Conservation (phyloP, 768 basidiomycete genomes). For the Ramaria rubella region DNA sequence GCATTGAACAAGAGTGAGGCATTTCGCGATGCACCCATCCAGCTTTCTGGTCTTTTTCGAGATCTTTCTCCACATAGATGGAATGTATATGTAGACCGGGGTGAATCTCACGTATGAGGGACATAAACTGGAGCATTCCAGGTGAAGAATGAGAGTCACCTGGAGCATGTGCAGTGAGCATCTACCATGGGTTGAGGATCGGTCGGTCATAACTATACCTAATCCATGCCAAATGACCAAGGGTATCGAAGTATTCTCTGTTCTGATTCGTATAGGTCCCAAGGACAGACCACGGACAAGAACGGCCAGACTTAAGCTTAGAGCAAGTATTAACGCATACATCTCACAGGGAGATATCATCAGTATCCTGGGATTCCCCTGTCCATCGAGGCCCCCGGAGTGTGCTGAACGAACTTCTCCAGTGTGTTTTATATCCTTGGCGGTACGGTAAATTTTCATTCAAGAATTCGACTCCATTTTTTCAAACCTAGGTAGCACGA, state of each 20-base stretch:
- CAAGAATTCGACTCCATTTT: too few species aligned
- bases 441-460: too few species aligned
- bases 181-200: not conserved
- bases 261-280: not conserved
- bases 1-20: slow-evolving; percentile 8
- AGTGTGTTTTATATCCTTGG: too few species aligned
- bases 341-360: not conserved
- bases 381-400: too few species aligned
- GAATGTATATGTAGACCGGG: slow-evolving; percentile 75
- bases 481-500: too few species aligned
- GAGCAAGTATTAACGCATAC: not conserved
- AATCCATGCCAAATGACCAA: slow-evolving; percentile 76
- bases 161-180: slow-evolving; percentile 13
- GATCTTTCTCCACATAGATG: slow-evolving; percentile 56
- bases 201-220: slow-evolving; percentile 26
- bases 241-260: slow-evolving; percentile 30
- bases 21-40: slow-evolving; percentile 53
- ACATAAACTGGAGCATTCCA: slow-evolving; percentile 63
- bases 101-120: slow-evolving; percentile 53
- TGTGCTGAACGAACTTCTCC: too few species aligned
- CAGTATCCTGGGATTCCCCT: too few species aligned
- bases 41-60: slow-evolving; percentile 58
- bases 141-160: slow-evolving; percentile 73
- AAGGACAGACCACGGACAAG: not conserved
- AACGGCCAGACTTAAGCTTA: not conserved